Base-by-base conservation (phyloP, 768 basidiomycete genomes). In the Megacollybia marginata region DNA sequence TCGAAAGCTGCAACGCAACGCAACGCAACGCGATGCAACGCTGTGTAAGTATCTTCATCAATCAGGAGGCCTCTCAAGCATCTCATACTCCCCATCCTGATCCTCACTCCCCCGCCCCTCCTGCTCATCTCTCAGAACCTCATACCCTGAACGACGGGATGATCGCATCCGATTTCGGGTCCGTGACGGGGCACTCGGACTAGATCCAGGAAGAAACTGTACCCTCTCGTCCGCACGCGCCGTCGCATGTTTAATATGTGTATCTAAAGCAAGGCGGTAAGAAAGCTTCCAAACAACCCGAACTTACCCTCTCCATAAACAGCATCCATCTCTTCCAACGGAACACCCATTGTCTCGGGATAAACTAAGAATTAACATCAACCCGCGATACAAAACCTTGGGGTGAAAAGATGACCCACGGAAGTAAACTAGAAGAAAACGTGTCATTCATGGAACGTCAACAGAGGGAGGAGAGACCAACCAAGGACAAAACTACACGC, bases 261-360 rank as follows among this genome's bases (percentile, higher is more conserved):
- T 40, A 7, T 19, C 15, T 40, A 15, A 40, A 19, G 5, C 15
- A 38, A 11, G 35, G 16, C 11, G 11, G 16, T 11, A 38, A 38
- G 35, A 38, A 11, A 38, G 35, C 11, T 11, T 5, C 15, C 15
- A 40, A 19, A 3, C 15, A 40, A 7, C 5, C 7, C 15, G 15
- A 28, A 9, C 64, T 23, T 48, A 83, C 85, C 86, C 80, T 93
- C 90, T 44, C 90, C 86, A 65, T 93, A 94, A 15, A 92, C 82
- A 23, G 76, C 81, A 59, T 93, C 92, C 83, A 94, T 90, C 62
- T 93, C 90, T 67, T 94, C 92, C 50, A 93, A 67, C 1, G 90
- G 84, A 7, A 92, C 80, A 2, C 90, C 88, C 68, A 80, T 92
- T 10, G 89, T 91, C 65, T 92, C 88, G 1, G 89, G 90, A 60